A percentile compares a stretch with the other conserved stretches of the same genome.
These are phyloP conservation scores for Phalaenopsis equestris DNA, from an alignment of 106 monocot species.

Conservation along the genomic window DNA sequence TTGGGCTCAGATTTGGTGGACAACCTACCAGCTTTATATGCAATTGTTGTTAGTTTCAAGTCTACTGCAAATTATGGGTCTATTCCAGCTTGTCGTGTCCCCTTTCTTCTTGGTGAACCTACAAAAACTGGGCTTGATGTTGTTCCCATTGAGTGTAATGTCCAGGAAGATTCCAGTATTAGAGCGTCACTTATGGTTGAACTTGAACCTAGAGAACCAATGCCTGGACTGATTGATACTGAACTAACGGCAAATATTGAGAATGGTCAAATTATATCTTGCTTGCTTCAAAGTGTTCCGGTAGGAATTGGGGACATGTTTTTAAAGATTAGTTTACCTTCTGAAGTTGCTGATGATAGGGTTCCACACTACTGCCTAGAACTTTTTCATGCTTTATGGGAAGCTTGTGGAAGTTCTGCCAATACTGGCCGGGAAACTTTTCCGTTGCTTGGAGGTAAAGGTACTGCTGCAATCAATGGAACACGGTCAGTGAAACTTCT, in stretches of 20 bases:
- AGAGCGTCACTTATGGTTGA: constrained; percentile 47
- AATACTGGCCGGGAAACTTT: constrained; percentile 69
- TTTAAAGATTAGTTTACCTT: constrained; percentile 50
- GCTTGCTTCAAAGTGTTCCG: constrained; percentile 48
- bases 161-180: constrained; percentile 19
- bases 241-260: constrained; percentile 62
- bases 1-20: constrained; percentile 27
- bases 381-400: constrained; percentile 89
- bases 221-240: constrained; percentile 70
- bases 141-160: constrained; percentile 24
- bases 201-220: constrained; percentile 77
- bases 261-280: constrained; percentile 63
- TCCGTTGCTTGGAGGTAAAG: constrained; percentile 63
- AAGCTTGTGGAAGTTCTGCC: constrained; percentile 65
- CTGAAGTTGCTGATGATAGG: constrained; percentile 29
- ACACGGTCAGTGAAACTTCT: constrained; percentile 89
- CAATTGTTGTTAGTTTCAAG: constrained; percentile 58
- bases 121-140: constrained; percentile 33
- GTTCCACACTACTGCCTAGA: constrained; percentile 38
- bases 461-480: constrained; percentile 64
- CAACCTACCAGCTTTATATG: constrained; percentile 67
- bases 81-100: constrained; percentile 62
- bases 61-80: constrained; percentile 64
- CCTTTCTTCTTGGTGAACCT: constrained; percentile 76
- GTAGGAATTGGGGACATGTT: constrained; percentile 97